A percentile compares a stretch with the other conserved stretches of the same genome.
Conservation (phyloP, 192 early-diverging fungal species). For the Gigaspora rosea region DNA sequence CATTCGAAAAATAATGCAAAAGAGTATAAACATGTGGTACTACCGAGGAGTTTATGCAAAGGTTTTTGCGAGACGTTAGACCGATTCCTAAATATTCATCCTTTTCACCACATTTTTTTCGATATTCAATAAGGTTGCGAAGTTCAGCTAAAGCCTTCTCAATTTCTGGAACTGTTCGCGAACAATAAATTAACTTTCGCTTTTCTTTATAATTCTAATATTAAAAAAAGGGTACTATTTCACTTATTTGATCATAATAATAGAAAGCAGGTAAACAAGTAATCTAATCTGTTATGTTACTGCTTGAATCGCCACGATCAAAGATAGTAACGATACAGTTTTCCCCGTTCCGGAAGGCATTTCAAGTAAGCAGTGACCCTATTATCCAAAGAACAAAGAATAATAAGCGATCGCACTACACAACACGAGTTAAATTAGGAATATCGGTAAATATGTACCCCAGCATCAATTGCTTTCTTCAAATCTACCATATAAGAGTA, state of each 20-base stretch:
- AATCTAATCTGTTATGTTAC: slow-evolving; percentile 39
- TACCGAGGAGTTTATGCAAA: slow-evolving; percentile 91
- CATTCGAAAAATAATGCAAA: no score
- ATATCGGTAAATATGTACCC: slow-evolving; percentile 46
- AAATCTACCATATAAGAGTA: slow-evolving; percentile 98
- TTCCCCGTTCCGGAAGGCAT: slow-evolving; percentile 99
- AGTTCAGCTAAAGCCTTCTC: slow-evolving; percentile 98
- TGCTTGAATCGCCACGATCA: slow-evolving; percentile 95
- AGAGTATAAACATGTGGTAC: background rate
- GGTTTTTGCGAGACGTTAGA: slow-evolving; percentile 88
- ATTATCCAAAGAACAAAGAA: background rate
- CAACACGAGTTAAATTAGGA: background rate
- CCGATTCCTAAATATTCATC: slow-evolving; percentile 92
- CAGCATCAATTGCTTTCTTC: slow-evolving; percentile 88
- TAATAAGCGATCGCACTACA: background rate
- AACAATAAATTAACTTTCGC: slow-evolving; percentile 99
- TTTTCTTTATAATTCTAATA: slow-evolving; percentile 79
- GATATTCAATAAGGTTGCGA: slow-evolving; percentile 86
- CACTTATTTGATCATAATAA: background rate
- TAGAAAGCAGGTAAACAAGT: background rate
- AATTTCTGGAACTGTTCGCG: slow-evolving; percentile 99
- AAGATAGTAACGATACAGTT: slow-evolving; percentile 90
- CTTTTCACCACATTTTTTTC: slow-evolving; percentile 64
- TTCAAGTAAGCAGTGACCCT: slow-evolving; percentile 96
- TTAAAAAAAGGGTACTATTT: slow-evolving; percentile 5